Evolutionary conservation across 768 basidiomycete genomes (phyloP).

Genomic region (Naganishia kalamii): DNA sequence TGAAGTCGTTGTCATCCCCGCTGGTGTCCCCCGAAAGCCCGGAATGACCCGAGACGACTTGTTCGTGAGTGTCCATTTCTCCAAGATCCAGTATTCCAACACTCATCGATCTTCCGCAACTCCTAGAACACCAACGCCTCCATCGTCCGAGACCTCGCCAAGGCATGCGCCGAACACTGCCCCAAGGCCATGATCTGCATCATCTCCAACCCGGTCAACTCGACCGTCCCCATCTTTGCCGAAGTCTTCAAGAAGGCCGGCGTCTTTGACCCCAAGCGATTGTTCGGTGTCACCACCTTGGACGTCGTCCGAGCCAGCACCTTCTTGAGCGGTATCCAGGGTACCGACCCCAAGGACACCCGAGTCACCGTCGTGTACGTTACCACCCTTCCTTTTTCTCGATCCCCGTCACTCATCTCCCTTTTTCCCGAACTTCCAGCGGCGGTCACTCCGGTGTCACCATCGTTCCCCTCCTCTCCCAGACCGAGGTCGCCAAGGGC

Average conservation of each 20-base stretch:
- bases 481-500: constrained; percentile 57
- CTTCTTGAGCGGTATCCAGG: constrained; percentile 74
- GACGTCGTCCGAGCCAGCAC: constrained; percentile 94
- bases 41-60: constrained; percentile 47
- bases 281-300: constrained; percentile 97
- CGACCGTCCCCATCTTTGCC: constrained; percentile 93
- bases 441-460: constrained; percentile 97
- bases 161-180: constrained; percentile 73
- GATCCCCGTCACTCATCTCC: background rate
- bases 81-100: background rate
- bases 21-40: constrained; percentile 98
- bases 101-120: background rate
- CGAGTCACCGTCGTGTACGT: constrained; percentile 65
- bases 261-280: constrained; percentile 75
- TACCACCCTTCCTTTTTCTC: background rate
- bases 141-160: constrained; percentile 91
- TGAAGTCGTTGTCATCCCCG: constrained; percentile 92
- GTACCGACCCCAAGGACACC: constrained; percentile 56
- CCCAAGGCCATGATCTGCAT: constrained; percentile 90
- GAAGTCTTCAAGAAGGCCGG: constrained; percentile 83
- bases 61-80: constrained; percentile 36
- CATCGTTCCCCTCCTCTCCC: constrained; percentile 91
- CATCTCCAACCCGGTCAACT: constrained; percentile 93
- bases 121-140: constrained; percentile 78
- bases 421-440: constrained; percentile 9